Evolutionary conservation across 2,329 filamentous ascomycete species (phyloP), one percentile per base, ranked within the genome.

Genomic region (Paracamarosporium sp.): DNA sequence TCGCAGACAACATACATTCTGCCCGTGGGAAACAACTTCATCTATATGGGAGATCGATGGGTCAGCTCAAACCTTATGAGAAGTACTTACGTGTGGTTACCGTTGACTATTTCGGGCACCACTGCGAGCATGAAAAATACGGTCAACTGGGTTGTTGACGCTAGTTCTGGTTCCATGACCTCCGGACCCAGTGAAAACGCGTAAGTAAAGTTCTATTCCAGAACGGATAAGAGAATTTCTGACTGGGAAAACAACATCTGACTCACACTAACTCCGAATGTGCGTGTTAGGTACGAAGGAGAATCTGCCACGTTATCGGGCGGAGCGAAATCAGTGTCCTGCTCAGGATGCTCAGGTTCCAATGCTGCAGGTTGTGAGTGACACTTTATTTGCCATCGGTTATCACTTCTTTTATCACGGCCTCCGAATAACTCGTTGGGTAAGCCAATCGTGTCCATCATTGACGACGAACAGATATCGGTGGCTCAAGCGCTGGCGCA

Each of bases 21-120:
- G 20, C 72, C 75, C 4, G 67, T 84, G 25, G 70, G 76, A 36
- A 73, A 76, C 36, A 71, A 66, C 5, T 79, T 80, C 47, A 81
- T 88, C 60, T 90, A 90, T 73, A 83, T 89, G 74, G 88, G 88
- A 20, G 88, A 91, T 73, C 83, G 88, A 22, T 90, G 88, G 88
- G 73, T 85, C 0, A 82, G 80, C 5, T 70, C 72, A n/a, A 86
- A 90, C 60, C 79, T 91, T 0, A 83, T 82, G 72, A 76, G 82
- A 0, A 85, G 82, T 50, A 88, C 86, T 0, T 90, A 90, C 64
- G 76, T 90, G 38, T 90, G 87, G 88, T 79, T 90, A 0, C 88
- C 88, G 0, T 73, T 90, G 0, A 77, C 68, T 4, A 79, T 88
- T 57, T 77, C 77, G 1, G 85, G 84, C 0, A 85, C 79, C 0